phyloP scores from a whole-genome alignment of 129 eudicot genomes.

The Saussurea involucrata region DNA sequence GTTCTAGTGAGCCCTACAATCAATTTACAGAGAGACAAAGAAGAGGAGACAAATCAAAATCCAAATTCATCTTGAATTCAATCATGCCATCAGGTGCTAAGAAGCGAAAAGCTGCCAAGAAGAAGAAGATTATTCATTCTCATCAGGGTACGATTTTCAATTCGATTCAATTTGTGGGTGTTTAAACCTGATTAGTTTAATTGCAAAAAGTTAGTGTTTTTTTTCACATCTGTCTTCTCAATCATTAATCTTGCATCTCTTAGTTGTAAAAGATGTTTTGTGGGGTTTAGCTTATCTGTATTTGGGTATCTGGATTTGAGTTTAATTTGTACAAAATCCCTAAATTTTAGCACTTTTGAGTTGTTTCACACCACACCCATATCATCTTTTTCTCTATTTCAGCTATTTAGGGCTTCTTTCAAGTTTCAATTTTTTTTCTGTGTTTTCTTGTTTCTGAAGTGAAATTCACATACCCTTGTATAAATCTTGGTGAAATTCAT shows the following conservation, averaged over 20 bases:
- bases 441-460: slow-evolving; percentile 1
- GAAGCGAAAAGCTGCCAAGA: slow-evolving; percentile 97
- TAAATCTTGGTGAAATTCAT: slow-evolving; percentile 1
- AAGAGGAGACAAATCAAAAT: slow-evolving; percentile 8
- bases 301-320: background rate
- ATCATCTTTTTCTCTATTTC: background rate
- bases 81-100: slow-evolving; percentile 97
- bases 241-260: slow-evolving; percentile 4
- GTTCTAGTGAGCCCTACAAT: slow-evolving; percentile 14
- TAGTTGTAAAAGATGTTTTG: slow-evolving; percentile 13
- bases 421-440: background rate
- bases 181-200: slow-evolving; percentile 1
- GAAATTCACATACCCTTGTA: background rate
- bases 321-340: background rate
- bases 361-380: slow-evolving; percentile 2
- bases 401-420: slow-evolving; percentile 18
- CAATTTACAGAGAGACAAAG: slow-evolving; percentile 26
- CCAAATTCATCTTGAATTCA: slow-evolving; percentile 2
- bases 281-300: slow-evolving; percentile 27
- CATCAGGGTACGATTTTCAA: slow-evolving; percentile 26
- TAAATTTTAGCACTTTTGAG: slow-evolving; percentile 23
- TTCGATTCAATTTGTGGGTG: slow-evolving; percentile 28
- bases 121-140: slow-evolving; percentile 53
- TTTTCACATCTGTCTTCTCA: slow-evolving; percentile 10
- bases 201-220: slow-evolving; percentile 16